Evolutionary conservation across 148 eudicot genomes (phyloP).

Genomic region (Fagopyrum homotropicum): DNA sequence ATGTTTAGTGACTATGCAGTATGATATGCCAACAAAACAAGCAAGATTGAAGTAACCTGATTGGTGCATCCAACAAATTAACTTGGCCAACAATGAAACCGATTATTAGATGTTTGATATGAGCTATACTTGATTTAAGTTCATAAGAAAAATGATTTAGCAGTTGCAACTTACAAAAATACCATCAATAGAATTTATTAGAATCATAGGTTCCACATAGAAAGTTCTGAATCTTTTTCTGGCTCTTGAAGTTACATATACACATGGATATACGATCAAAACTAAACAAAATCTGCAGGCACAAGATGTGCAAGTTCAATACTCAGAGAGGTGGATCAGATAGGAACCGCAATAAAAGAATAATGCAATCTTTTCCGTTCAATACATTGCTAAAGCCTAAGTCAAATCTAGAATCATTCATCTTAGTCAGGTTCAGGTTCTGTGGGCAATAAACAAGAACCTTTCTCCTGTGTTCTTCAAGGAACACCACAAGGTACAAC

Average conservation of each 20-base stretch:
- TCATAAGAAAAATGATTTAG: background rate
- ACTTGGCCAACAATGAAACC: background rate
- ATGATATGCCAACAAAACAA: background rate
- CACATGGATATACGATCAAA: background rate
- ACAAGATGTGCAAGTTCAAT: conserved; percentile 11
- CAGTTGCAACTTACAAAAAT: background rate
- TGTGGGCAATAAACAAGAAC: conserved; percentile 11
- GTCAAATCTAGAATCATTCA: conserved; percentile 10
- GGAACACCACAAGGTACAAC: conserved; percentile 2
- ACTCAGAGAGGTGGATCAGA: background rate
- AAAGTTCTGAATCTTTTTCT: background rate
- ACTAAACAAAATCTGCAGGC: conserved; percentile 3
- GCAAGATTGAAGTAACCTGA: background rate
- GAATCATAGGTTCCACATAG: background rate
- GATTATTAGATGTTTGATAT: background rate
- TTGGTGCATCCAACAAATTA: background rate
- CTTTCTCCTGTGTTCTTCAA: conserved; percentile 1
- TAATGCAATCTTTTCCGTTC: conserved; percentile 13
- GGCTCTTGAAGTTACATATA: background rate
- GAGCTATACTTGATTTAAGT: background rate
- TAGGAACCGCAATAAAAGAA: conserved; percentile 10
- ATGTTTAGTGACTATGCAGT: background rate
- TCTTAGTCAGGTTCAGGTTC: conserved; percentile 14
- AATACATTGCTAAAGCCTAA: conserved; percentile 12
- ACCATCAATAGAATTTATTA: background rate